phyloP scores from a whole-genome alignment of 495 filamentous ascomycete genomes.

The Poronia punctata region DNA sequence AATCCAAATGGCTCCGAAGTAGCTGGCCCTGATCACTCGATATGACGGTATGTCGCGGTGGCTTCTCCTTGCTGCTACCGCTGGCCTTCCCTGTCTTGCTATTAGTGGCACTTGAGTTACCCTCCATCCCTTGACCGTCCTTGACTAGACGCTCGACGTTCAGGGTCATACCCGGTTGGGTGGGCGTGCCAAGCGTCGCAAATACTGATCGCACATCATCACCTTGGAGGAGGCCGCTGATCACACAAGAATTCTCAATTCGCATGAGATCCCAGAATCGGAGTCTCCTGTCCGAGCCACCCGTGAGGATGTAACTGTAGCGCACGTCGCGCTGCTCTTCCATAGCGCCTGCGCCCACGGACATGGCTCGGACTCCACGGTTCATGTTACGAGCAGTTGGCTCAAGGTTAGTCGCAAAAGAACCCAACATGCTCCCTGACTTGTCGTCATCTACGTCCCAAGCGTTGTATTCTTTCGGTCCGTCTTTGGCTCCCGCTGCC shows the following conservation, averaged over 20 bases:
- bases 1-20: slow-evolving; percentile 80
- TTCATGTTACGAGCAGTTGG: slow-evolving; percentile 43
- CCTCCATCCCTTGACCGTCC: slow-evolving; percentile 29
- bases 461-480: slow-evolving; percentile 65
- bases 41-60: slow-evolving; percentile 78
- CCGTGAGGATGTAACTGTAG: slow-evolving; percentile 71
- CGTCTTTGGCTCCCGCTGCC: slow-evolving; percentile 48
- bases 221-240: slow-evolving; percentile 66
- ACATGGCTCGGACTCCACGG: slow-evolving; percentile 55
- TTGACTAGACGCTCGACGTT: slow-evolving; percentile 63
- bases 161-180: slow-evolving; percentile 63
- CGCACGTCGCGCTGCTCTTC: slow-evolving; percentile 55
- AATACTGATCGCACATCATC: slow-evolving; percentile 70
- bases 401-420: slow-evolving; percentile 71
- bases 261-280: slow-evolving; percentile 84
- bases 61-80: slow-evolving; percentile 31
- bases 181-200: slow-evolving; percentile 35
- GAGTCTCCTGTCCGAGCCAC: slow-evolving; percentile 82
- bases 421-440: slow-evolving; percentile 79
- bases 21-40: slow-evolving; percentile 80
- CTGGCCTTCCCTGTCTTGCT: slow-evolving; percentile 20
- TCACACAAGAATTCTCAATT: slow-evolving; percentile 64
- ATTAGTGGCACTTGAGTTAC: slow-evolving; percentile 31
- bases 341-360: slow-evolving; percentile 42
- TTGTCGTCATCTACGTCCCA: slow-evolving; percentile 88